phyloP scores from a whole-genome alignment of 768 basidiomycete genomes.

The Gymnopilus dilepis region DNA sequence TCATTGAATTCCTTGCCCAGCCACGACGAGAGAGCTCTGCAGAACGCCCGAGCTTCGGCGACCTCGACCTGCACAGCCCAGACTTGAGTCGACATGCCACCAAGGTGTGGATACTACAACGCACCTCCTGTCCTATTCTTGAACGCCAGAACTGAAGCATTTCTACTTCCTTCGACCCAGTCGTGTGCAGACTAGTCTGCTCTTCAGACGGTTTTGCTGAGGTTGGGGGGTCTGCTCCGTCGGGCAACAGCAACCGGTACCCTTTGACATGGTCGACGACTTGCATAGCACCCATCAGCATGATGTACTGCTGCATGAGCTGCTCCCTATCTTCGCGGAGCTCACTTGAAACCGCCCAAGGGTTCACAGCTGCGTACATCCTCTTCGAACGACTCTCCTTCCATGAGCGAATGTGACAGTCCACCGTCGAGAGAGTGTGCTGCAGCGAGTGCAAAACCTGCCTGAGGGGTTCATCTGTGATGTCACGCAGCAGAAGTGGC shows the following conservation, averaged over 20 bases:
- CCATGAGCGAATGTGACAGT: conserved; percentile 21
- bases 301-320: conserved; percentile 20
- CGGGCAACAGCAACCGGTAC: conserved; percentile 18
- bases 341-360: conserved; percentile 19
- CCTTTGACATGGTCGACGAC: conserved; percentile 20
- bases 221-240: conserved; percentile 1
- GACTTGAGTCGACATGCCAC: background rate
- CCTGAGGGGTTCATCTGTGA: conserved; percentile 8
- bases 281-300: conserved; percentile 24
- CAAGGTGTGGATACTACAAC: background rate
- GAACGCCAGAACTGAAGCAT: conserved; percentile 30
- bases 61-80: conserved; percentile 18
- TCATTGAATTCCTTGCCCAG: conserved; percentile 25
- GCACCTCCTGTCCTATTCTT: conserved; percentile 30
- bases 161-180: background rate
- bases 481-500: conserved; percentile 18
- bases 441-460: conserved; percentile 16
- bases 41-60: conserved; percentile 26
- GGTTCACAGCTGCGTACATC: conserved; percentile 14
- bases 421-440: conserved; percentile 10
- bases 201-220: background rate
- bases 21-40: conserved; percentile 24
- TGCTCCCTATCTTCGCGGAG: conserved; percentile 21
- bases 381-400: conserved; percentile 18
- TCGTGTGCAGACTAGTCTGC: background rate